Evolutionary conservation across 441 rosid species (phyloP).

Genomic region (Gossypium trilobum): DNA sequence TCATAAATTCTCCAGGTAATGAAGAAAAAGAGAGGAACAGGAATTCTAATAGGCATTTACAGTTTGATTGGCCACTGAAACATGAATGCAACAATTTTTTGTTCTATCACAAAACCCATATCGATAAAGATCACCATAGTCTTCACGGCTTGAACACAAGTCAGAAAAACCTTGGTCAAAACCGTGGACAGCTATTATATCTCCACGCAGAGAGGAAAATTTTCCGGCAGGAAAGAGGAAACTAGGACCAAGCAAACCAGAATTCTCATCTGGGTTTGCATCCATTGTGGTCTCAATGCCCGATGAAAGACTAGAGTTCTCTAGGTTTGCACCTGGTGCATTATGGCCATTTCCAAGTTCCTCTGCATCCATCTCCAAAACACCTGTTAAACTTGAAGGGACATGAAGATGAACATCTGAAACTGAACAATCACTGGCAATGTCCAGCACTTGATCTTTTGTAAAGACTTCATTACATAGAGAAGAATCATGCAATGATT

Average conservation of each 20-base stretch:
- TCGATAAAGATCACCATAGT: slow-evolving; percentile 19
- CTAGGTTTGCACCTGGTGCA: slow-evolving; percentile 22
- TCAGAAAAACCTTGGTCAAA: slow-evolving; percentile 24
- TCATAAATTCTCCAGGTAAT: slow-evolving; percentile 11
- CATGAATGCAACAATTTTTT: slow-evolving; percentile 37
- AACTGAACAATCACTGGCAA: slow-evolving; percentile 20
- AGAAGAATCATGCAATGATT: slow-evolving; percentile 19
- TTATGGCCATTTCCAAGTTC: slow-evolving; percentile 28
- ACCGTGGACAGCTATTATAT: slow-evolving; percentile 44
- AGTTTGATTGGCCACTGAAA: slow-evolving; percentile 41
- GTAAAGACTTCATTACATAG: slow-evolving; percentile 23
- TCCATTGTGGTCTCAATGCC: slow-evolving; percentile 14
- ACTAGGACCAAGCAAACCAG: slow-evolving; percentile 25
- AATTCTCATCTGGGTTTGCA: background rate
- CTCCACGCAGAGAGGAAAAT: slow-evolving; percentile 45
- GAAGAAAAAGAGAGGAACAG: background rate
- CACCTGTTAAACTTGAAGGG: slow-evolving; percentile 29
- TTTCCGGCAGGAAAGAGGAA: slow-evolving; percentile 55
- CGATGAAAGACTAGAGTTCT: slow-evolving; percentile 22
- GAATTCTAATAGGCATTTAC: slow-evolving; percentile 32
- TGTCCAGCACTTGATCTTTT: slow-evolving; percentile 19
- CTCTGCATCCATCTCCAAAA: slow-evolving; percentile 33
- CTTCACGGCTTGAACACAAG: slow-evolving; percentile 23
- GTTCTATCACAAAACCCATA: slow-evolving; percentile 23
- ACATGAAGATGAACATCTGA: slow-evolving; percentile 51